Base-by-base conservation (phyloP, 805 yeast genomes). In the Saccharomycopsis sp. region DNA sequence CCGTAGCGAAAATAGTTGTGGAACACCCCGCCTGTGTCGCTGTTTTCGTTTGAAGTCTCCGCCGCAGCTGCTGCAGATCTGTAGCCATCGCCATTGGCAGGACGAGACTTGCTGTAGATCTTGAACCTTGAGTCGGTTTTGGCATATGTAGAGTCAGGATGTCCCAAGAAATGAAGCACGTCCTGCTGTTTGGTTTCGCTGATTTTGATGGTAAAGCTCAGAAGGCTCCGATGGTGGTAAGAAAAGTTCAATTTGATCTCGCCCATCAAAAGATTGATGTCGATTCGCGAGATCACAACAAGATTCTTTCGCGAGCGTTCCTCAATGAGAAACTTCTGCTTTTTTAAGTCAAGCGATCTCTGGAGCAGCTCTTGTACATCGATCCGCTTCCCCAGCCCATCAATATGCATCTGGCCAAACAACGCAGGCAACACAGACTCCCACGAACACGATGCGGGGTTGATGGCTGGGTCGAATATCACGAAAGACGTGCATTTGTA, bases 1-100 rank as follows among this genome's bases (percentile, higher is more conserved):
- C 62, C 62, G 29, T 34, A 57, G 12, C 58, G 24, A 29, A 60
- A 60, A 34, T 60, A 60, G 37, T 60, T 60, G 24, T 60, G 62
- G 41, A 60, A 60, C 34, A 57, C 58, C 34, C 54, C 58, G 34
- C 52, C 37, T n/a, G n/a, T 7, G n/a, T 34, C 48, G 12, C n/a
- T 3, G n/a, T 20, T n/a, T 15, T 24, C 8, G 52, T 52, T 20
- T 16, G 20, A 5, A 24, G 18, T 24, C 16, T 12, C 50, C 15
- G 21, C 20, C 18, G 21, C 14, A 15, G n/a, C 29, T 12, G 29
- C 29, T 2, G 29, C 18, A 21, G 21, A 44, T 4, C 52, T 14
- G 50, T 24, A 20, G 15, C 29, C 34, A 21, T 15, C 18, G 2
- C 37, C 40, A 16, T 51, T 24, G 5, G 23, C n/a, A 18, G 16